These are phyloP conservation scores for Fusarium scirpi DNA, from an alignment of 2,329 filamentous ascomycete genomes.

Conservation along the genomic window DNA sequence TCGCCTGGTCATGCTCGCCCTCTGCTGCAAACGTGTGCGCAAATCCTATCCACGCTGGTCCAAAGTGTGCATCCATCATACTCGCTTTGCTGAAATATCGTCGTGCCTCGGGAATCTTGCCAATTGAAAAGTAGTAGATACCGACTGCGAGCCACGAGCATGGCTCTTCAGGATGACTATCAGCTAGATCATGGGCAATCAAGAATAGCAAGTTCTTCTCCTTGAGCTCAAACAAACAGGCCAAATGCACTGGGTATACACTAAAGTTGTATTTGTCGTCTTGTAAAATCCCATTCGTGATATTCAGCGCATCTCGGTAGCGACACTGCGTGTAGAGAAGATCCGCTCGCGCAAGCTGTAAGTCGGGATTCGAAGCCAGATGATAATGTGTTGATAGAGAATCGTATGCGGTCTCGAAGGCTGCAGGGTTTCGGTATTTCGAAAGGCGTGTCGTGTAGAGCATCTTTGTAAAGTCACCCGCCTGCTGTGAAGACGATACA, in stretches of 20 bases:
- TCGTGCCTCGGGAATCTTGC: constrained; percentile 90
- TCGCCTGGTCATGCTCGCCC: constrained; percentile 97
- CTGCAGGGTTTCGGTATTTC: constrained; percentile 89
- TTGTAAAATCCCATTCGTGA: constrained; percentile 85
- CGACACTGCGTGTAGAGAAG: constrained; percentile 94
- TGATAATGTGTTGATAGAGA: constrained; percentile 94
- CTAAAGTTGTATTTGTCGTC: constrained; percentile 90
- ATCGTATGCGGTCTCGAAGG: constrained; percentile 88
- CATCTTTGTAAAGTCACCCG: constrained; percentile 93
- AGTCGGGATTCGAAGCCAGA: constrained; percentile 85
- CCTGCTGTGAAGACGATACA: constrained; percentile 79
- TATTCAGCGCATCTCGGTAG: constrained; percentile 85
- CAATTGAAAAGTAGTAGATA: constrained; percentile 91
- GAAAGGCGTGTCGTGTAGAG: constrained; percentile 95
- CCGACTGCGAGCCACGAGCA: constrained; percentile 95
- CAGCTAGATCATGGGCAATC: constrained; percentile 90
- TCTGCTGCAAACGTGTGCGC: constrained; percentile 98
- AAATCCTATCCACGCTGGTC: constrained; percentile 98
- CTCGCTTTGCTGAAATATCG: constrained; percentile 98
- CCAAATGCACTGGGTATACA: constrained; percentile 90
- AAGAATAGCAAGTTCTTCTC: constrained; percentile 91
- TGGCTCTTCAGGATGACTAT: constrained; percentile 90
- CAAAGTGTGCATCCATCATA: constrained; percentile 97
- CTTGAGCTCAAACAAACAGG: constrained; percentile 87
- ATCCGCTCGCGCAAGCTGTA: constrained; percentile 89